Evolutionary conservation across 352 stramenopile species (phyloP).

Genomic region (Aphanomyces invadans): DNA sequence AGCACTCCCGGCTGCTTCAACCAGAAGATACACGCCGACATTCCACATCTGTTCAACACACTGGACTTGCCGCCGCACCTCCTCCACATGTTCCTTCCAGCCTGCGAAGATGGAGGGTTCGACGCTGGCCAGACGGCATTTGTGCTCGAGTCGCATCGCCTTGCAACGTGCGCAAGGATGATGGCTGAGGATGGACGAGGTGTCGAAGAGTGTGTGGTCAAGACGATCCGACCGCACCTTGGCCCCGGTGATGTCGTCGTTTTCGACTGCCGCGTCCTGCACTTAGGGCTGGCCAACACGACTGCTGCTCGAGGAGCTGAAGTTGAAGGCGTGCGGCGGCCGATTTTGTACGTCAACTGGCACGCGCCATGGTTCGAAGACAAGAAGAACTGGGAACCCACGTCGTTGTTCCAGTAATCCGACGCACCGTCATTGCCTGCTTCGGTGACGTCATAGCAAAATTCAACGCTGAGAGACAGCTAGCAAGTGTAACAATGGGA

Average conservation of each 20-base stretch:
- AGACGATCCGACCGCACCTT: slow-evolving; percentile 19
- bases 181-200: slow-evolving; percentile 1
- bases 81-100: slow-evolving; percentile 12
- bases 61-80: slow-evolving; percentile 13
- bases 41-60: slow-evolving; percentile 22
- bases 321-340: slow-evolving; percentile 6
- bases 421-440: too few species aligned
- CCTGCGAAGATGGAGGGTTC: background rate
- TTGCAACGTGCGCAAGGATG: slow-evolving; percentile 17
- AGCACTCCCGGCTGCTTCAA: slow-evolving; percentile 17
- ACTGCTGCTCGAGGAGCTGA: background rate
- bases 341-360: slow-evolving; percentile 23
- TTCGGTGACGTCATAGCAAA: too few species aligned
- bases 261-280: slow-evolving; percentile 19
- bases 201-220: slow-evolving; percentile 1
- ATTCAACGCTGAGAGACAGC: too few species aligned
- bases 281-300: slow-evolving; percentile 15
- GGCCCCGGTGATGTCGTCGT: slow-evolving; percentile 3
- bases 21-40: slow-evolving; percentile 21
- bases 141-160: slow-evolving; percentile 15
- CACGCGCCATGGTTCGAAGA: slow-evolving; percentile 21
- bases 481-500: too few species aligned
- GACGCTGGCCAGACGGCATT: slow-evolving; percentile 15
- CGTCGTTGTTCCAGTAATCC: slow-evolving; percentile 4
- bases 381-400: slow-evolving; percentile 24